phyloP scores from a whole-genome alignment of 495 filamentous ascomycete species.

The Aspergillus taichungensis region DNA sequence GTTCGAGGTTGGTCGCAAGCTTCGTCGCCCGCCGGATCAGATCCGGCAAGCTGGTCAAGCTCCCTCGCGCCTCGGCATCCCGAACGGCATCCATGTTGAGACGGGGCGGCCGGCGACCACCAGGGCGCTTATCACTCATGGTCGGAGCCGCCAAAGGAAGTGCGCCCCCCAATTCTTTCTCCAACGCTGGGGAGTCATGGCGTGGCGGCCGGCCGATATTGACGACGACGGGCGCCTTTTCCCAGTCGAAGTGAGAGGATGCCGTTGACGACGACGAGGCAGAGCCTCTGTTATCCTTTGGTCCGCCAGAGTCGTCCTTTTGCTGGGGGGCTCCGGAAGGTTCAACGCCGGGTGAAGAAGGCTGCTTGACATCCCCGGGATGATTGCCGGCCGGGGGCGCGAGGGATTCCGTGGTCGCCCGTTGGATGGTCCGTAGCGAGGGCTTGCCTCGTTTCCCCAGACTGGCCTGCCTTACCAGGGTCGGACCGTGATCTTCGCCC shows the following conservation, averaged over 20 bases:
- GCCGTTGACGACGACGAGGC: conserved; percentile 22
- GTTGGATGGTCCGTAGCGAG: conserved; percentile 56
- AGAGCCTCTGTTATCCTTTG: conserved; percentile 15
- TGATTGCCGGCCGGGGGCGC: conserved; percentile 6
- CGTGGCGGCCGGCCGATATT: conserved; percentile 10
- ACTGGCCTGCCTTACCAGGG: conserved; percentile 70
- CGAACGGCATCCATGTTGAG: conserved; percentile 72
- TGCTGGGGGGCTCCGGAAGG: conserved; percentile 5
- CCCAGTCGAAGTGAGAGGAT: conserved; percentile 22
- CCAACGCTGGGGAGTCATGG: conserved; percentile 6
- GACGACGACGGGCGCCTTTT: conserved; percentile 28
- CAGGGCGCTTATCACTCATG: conserved; percentile 34
- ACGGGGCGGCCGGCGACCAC: conserved; percentile 56
- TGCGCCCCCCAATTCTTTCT: conserved; percentile 26
- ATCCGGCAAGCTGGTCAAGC: conserved; percentile 84
- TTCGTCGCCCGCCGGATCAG: conserved; percentile 81
- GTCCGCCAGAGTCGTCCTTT: conserved; percentile 17
- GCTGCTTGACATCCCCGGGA: conserved; percentile 13
- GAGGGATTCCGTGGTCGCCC: conserved; percentile 20
- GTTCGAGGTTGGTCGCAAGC: conserved; percentile 80
- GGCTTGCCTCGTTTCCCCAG: conserved; percentile 66
- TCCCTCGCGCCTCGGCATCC: conserved; percentile 73
- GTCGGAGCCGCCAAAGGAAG: conserved; percentile 31
- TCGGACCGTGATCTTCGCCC: conserved; percentile 43
- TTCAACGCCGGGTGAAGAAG: conserved; percentile 7